phyloP scores from a whole-genome alignment of 2,329 filamentous ascomycete genomes.

The Cytospora piceicola region DNA sequence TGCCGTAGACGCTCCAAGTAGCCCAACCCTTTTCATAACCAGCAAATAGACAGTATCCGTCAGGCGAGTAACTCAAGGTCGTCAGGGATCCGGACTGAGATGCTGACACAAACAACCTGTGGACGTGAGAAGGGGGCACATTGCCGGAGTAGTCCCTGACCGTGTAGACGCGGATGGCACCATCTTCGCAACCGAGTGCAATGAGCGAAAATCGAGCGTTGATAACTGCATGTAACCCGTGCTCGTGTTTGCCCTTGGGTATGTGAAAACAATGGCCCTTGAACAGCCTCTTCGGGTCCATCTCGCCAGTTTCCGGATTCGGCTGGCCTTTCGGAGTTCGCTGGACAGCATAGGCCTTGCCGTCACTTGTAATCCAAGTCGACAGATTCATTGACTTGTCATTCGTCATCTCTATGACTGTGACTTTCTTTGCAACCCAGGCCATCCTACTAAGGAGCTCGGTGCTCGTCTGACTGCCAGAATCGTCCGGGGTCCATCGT shows the following conservation, averaged over 20 bases:
- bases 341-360: slow-evolving; percentile 89
- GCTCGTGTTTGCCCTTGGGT: slow-evolving; percentile 61
- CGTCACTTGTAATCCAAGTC: slow-evolving; percentile 89
- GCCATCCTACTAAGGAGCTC: slow-evolving; percentile 86
- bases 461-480: slow-evolving; percentile 83
- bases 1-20: slow-evolving; percentile 97
- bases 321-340: slow-evolving; percentile 54
- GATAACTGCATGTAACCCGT: slow-evolving; percentile 76
- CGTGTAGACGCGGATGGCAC: slow-evolving; percentile 84
- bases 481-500: slow-evolving; percentile 84
- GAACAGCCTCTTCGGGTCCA: slow-evolving; percentile 71
- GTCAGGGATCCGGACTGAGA: slow-evolving; percentile 71
- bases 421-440: slow-evolving; percentile 79
- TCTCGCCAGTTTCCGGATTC: slow-evolving; percentile 46
- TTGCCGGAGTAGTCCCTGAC: slow-evolving; percentile 93
- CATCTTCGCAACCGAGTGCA: slow-evolving; percentile 80
- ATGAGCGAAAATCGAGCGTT: slow-evolving; percentile 95
- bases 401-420: slow-evolving; percentile 83
- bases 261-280: slow-evolving; percentile 89
- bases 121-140: slow-evolving; percentile 81
- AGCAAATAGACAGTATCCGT: slow-evolving; percentile 94
- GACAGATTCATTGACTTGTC: slow-evolving; percentile 96
- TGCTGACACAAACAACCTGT: slow-evolving; percentile 70
- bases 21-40: slow-evolving; percentile 94
- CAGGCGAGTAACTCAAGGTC: slow-evolving; percentile 83